A percentile compares a stretch with the other conserved stretches of the same genome.
Evolutionary conservation across 2,329 filamentous ascomycete genomes (phyloP).

Genomic region (Colletotrichum viniferum): DNA sequence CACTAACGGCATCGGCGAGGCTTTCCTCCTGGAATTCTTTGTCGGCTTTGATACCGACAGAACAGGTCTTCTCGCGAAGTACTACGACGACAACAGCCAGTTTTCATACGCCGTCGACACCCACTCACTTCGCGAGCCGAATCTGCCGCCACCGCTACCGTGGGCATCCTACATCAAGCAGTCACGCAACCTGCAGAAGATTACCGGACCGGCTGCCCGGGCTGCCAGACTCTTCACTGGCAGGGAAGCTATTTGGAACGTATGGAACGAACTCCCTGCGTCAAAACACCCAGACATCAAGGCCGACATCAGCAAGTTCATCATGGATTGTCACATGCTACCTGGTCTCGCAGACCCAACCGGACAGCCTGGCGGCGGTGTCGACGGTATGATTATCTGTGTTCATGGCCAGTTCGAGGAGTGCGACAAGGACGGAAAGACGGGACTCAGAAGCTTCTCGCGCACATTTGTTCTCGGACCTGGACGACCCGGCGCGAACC

Average conservation of each 20-base stretch:
- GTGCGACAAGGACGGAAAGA: slow-evolving; percentile 61
- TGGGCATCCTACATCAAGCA: slow-evolving; percentile 80
- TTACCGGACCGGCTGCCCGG: slow-evolving; percentile 64
- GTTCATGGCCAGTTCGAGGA: slow-evolving; percentile 89
- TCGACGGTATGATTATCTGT: slow-evolving; percentile 78
- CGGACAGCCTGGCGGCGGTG: slow-evolving; percentile 64
- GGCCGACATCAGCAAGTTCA: slow-evolving; percentile 72
- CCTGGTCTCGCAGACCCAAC: slow-evolving; percentile 73
- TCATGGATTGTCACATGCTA: slow-evolving; percentile 81
- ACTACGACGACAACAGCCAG: slow-evolving; percentile 77
- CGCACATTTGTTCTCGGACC: slow-evolving; percentile 81
- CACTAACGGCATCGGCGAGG: slow-evolving; percentile 74
- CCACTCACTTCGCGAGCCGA: slow-evolving; percentile 52
- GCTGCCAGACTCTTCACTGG: slow-evolving; percentile 72
- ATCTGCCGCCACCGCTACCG: slow-evolving; percentile 49
- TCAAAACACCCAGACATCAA: slow-evolving; percentile 78
- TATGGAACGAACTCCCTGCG: slow-evolving; percentile 73
- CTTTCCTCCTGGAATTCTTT: slow-evolving; percentile 78
- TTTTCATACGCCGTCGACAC: slow-evolving; percentile 80
- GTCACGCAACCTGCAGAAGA: slow-evolving; percentile 78
- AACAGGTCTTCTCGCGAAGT: slow-evolving; percentile 61
- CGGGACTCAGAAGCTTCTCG: slow-evolving; percentile 78
- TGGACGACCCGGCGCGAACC: slow-evolving; percentile 65
- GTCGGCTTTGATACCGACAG: slow-evolving; percentile 75
- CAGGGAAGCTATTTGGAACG: slow-evolving; percentile 64